Percentiles rank a stretch among this genome's conserved stretches.
phyloP scores from a whole-genome alignment of 768 basidiomycete genomes.

The Lyophyllum atratum region DNA sequence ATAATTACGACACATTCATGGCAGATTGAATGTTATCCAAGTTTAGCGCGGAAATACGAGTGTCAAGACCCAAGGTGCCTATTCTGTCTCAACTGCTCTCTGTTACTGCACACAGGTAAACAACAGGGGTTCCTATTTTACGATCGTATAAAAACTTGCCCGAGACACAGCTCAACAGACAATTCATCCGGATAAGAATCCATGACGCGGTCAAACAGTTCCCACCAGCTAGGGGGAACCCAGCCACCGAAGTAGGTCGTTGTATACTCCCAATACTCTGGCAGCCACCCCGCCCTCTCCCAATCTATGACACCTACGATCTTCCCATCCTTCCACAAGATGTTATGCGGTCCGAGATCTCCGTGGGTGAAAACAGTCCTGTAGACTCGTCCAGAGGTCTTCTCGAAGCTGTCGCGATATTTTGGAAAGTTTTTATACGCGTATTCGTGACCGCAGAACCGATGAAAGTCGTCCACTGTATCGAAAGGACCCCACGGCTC shows the following conservation, averaged over 20 bases:
- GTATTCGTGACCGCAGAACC: neutral
- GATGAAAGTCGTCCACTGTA: slow-evolving; percentile 2
- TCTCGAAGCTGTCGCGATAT: slow-evolving; percentile 7
- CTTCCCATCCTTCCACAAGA: slow-evolving; percentile 2
- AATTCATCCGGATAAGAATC: neutral
- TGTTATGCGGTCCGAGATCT: slow-evolving; percentile 8
- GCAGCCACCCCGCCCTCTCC: slow-evolving; percentile 1
- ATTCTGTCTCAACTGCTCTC: too few species aligned
- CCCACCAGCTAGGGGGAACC: neutral
- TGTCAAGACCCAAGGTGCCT: too few species aligned
- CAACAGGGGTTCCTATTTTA: too few species aligned
- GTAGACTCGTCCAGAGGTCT: slow-evolving; percentile 2
- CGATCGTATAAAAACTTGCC: neutral
- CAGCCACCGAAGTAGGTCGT: neutral
- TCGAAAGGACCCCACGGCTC: slow-evolving; percentile 15
- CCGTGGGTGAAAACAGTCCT: slow-evolving; percentile 17
- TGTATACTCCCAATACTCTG: neutral
- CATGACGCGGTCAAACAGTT: neutral
- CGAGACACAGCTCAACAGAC: neutral
- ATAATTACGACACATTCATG: too few species aligned
- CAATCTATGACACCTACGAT: neutral
- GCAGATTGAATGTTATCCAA: too few species aligned
- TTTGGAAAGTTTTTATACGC: neutral
- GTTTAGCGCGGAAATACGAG: too few species aligned
- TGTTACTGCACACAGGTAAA: too few species aligned